phyloP scores from a whole-genome alignment of 805 yeast species.

The Candida ficus region DNA sequence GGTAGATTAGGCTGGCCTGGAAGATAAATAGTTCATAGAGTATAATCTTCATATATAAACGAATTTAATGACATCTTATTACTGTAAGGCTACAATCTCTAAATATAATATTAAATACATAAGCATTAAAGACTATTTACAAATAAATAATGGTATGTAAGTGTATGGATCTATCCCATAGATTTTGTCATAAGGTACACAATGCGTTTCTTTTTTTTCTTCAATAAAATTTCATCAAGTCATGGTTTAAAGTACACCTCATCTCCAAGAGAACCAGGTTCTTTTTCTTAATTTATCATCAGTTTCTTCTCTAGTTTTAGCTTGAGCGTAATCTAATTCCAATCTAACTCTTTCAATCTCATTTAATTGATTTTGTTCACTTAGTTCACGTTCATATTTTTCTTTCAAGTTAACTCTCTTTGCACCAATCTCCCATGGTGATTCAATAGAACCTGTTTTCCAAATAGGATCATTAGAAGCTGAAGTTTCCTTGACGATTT shows the following conservation, averaged over 20 bases:
- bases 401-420: slow-evolving; percentile 36
- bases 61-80: background rate
- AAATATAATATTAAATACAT: too few relatives aligned
- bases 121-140: too few relatives aligned
- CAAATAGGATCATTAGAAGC: slow-evolving; percentile 74
- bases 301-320: slow-evolving; percentile 25
- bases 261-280: slow-evolving; percentile 30
- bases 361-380: slow-evolving; percentile 35
- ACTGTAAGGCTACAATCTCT: too few relatives aligned
- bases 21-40: slow-evolving; percentile 4
- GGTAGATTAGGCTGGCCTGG: slow-evolving; percentile 27
- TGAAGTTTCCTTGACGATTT: slow-evolving; percentile 57
- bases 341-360: slow-evolving; percentile 38
- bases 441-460: slow-evolving; percentile 66
- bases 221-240: too few relatives aligned
- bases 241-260: slow-evolving; percentile 1
- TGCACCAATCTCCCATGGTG: slow-evolving; percentile 56
- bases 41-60: background rate
- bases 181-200: too few relatives aligned
- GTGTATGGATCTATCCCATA: too few relatives aligned
- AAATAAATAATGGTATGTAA: background rate
- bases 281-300: slow-evolving; percentile 26
- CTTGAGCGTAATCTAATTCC: slow-evolving; percentile 32
- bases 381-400: slow-evolving; percentile 42
- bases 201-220: too few relatives aligned